Evolutionary conservation across 108 stramenopile genomes (phyloP).

Genomic region (Thalassiosira profunda): DNA sequence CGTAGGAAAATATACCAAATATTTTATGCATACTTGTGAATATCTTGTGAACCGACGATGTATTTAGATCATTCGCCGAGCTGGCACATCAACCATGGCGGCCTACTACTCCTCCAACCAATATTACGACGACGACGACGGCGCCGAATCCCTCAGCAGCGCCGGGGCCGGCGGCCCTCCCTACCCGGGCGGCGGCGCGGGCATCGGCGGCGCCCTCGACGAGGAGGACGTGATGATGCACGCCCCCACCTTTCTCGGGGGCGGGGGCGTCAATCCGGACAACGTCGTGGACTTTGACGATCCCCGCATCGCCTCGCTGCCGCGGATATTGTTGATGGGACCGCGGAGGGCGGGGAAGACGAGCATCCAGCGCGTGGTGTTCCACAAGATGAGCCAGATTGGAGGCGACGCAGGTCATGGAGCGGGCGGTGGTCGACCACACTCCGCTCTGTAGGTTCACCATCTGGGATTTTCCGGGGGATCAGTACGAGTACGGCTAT

Average conservation of each 20-base stretch:
- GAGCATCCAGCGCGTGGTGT: conserved; percentile 97
- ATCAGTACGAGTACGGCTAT: conserved; percentile 70
- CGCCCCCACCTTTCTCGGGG: background rate
- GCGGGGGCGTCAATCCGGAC: background rate
- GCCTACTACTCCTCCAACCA: conserved; percentile 26
- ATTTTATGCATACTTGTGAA: too few species aligned
- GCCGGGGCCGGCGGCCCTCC: background rate
- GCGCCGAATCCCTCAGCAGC: conserved; percentile 39
- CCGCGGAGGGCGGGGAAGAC: conserved; percentile 93
- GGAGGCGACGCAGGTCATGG: conserved; percentile 78
- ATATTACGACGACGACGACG: conserved; percentile 27
- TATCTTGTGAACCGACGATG: too few species aligned
- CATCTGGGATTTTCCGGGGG: conserved; percentile 99
- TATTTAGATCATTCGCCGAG: too few species aligned
- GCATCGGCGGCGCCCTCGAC: conserved; percentile 1
- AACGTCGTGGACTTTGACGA: conserved; percentile 77
- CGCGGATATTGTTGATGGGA: conserved; percentile 96
- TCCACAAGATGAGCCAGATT: conserved; percentile 99
- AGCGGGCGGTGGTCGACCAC: conserved; percentile 91
- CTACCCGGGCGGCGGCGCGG: conserved; percentile 6
- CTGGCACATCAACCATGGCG: conserved; percentile 22
- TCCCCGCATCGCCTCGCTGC: conserved; percentile 82
- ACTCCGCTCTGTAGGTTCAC: conserved; percentile 96
- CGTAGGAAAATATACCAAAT: too few species aligned
- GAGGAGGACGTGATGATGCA: background rate